Base-by-base conservation (phyloP, 2,329 filamentous ascomycete genomes). In the Thelonectria rubi region DNA sequence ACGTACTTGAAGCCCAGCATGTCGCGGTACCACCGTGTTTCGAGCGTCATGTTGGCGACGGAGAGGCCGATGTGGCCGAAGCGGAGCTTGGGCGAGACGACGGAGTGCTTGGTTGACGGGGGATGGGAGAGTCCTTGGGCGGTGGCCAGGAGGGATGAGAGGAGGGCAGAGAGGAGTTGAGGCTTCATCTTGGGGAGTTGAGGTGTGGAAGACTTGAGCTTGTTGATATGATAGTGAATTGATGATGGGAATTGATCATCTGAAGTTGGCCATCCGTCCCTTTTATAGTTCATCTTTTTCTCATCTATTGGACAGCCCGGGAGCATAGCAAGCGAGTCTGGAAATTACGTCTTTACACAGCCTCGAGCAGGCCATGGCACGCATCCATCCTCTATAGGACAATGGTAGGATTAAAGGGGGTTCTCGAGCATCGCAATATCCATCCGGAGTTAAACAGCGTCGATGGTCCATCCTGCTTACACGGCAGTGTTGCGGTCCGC, bases 1-100 rank as follows among this genome's bases (percentile, higher is more conserved):
- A 37, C n/a, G 37, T 37, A n/a, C 30, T 24, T 39, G 47, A 50
- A 50, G 47, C 47, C 47, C 47, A 50, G 30, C n/a, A 50, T 30
- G 17, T 39, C n/a, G 34, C 47, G 47, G 32, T 50, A 50, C 47
- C 47, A 50, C 20, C 18, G 30, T 1, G 47, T 50, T 50, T 50
- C 47, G 47, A 50, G 47, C 15, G 47, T 50, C 15, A 50, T 34
- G 12, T 50, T 50, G 30, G 47, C 30, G 37, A 50, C 47, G 10
- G 47, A 50, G 12, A 50, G 32, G 12, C 47, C 47, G 20, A 50
- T 21, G 12, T 50, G 47, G 14, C 47, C 47, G 12, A 50, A 50
- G 18, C 47, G 17, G 12, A 50, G 47, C 32, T 50, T 50, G 30
- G 47, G 21, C 7, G 47, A n/a, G 17, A 21, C 47, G 30, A 50